Evolutionary conservation across 1,284 basidiomycete species (phyloP), one percentile per base, ranked within the genome.

Genomic region (Microbotryum saponariae): DNA sequence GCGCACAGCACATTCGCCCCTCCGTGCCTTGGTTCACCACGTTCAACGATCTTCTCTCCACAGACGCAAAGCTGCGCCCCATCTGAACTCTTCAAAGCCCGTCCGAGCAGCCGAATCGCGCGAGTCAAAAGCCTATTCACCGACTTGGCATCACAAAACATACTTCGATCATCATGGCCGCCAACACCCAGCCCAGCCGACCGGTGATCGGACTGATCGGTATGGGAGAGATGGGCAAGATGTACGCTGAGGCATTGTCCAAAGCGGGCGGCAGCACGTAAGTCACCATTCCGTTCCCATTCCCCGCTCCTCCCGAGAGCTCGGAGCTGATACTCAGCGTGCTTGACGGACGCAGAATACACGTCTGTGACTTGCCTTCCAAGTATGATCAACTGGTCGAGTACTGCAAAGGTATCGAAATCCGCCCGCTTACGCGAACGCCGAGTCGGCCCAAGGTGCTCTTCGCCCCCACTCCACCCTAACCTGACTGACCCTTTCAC

Each of bases 331-430:
- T 14, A 27, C 2, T 27, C 29, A 10, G 9, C 18, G 37, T 18
- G 4, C 33, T 14, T 46, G 27, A 49, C 42, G 49, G 33, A 58
- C 50, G 18, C 63, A 89, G 90, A 74, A 91, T 98, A 56, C 84
- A 90, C 74, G 91, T 97, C 8, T 97, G 94, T 74, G 94, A 98
- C 76, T 77, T 84, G 10, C 88, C 91, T 1, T 82, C 84, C 56
- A 86, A 85, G 66, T 92, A 82, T 70, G 86, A 88, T 5, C 72
- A 78, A 10, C 78, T 97, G 21, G 76, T 80, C 64, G 73, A 74
- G 29, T 83, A 86, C 47, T 88, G 87, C 70, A 76, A 81, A 72
- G 82, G 89, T 88, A 54, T 58, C 77, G 16, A 42, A 3, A 29
- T 33, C 31, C 14, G 25, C 23, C 29, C 49, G 9, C 25, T 14